Evolutionary conservation across 768 basidiomycete species (phyloP), one percentile per base, ranked within the genome.

Genomic region (Panaeolus cyanescens): DNA sequence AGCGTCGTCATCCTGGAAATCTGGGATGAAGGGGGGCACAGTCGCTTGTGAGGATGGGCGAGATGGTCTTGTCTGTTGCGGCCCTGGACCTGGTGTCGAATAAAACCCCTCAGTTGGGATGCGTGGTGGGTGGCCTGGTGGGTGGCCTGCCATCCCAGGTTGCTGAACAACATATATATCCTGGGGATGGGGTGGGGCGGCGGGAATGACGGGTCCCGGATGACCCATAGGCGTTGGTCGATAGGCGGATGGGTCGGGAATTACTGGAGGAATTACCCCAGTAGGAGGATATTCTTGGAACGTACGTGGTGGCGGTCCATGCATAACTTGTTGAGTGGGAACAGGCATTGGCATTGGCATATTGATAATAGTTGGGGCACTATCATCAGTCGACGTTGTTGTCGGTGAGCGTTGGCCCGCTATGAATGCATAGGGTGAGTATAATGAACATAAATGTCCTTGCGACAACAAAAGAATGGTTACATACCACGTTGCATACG

Each of bases 231-330:
- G 45, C 22, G 62, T 61, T 28, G 62, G 62, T 58, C 40, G 62
- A 34, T 31, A 42, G 40, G 6, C 13, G 3, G 40, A 19, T 25
- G 22, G 59, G 28, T 50, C 63, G 30, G 77, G 77, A 59, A 78
- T 55, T n/a, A 75, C 79, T 25, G 67, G 70, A 7, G 81, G 80
- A 56, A 82, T 72, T 20, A 81, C 77, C 8, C 75, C 75, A 13
- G 58, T 68, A 42, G 50, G 56, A 32, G 67, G 62, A 30, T 40
- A 53, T 37, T 69, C 70, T 15, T 67, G 67, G 65, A 68, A 72
- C 10, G 59, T 64, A 7, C 61, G 60, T 1, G 66, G 69, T 32
- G 64, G 19, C 64, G 30, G 25, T 25, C 25, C 10, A 15, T 50
- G 10, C 19, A 28, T 2, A 5, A 50, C 45, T 4, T 50, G 19